These are phyloP conservation scores for Gastroboletus turbinatus DNA, from an alignment of 1,284 basidiomycete genomes.

Conservation along the genomic window DNA sequence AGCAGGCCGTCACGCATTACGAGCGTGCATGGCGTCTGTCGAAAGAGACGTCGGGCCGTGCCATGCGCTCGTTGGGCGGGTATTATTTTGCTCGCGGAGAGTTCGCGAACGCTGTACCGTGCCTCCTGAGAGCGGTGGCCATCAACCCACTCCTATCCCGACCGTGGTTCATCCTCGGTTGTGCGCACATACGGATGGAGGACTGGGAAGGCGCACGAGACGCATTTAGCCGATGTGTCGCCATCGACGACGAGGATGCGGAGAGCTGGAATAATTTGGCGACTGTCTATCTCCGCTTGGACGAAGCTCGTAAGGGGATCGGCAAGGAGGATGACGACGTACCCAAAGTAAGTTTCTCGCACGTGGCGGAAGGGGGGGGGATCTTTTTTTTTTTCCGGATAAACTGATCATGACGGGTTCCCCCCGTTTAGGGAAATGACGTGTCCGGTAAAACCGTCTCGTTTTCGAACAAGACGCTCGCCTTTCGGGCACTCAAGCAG, in stretches of 20 bases:
- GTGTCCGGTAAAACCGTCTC: constrained; percentile 38
- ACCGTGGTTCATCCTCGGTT: constrained; percentile 96
- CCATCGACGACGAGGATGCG: constrained; percentile 92
- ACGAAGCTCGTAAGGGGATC: constrained; percentile 36
- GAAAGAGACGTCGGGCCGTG: constrained; percentile 75
- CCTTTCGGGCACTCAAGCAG: constrained; percentile 92
- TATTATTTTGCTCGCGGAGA: constrained; percentile 73
- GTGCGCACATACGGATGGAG: constrained; percentile 79
- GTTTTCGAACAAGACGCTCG: constrained; percentile 79
- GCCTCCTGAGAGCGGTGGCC: constrained; percentile 70
- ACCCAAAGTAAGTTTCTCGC: constrained; percentile 25
- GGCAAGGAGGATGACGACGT: constrained; percentile 26
- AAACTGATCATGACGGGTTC: constrained; percentile 12
- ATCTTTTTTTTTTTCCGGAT: not conserved
- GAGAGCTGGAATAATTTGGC: constrained; percentile 99
- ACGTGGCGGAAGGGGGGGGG: not conserved
- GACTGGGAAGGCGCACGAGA: constrained; percentile 83
- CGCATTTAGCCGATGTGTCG: constrained; percentile 84
- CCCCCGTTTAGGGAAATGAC: constrained; percentile 17
- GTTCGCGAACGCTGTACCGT: constrained; percentile 65
- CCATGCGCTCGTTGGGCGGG: constrained; percentile 89
- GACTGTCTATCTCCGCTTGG: constrained; percentile 88
- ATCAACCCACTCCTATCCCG: constrained; percentile 90
- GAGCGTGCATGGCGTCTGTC: constrained; percentile 85
- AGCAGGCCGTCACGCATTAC: constrained; percentile 71